These are phyloP conservation scores for Euclidium syriacum DNA, from an alignment of 345 rosid species.

Conservation along the genomic window DNA sequence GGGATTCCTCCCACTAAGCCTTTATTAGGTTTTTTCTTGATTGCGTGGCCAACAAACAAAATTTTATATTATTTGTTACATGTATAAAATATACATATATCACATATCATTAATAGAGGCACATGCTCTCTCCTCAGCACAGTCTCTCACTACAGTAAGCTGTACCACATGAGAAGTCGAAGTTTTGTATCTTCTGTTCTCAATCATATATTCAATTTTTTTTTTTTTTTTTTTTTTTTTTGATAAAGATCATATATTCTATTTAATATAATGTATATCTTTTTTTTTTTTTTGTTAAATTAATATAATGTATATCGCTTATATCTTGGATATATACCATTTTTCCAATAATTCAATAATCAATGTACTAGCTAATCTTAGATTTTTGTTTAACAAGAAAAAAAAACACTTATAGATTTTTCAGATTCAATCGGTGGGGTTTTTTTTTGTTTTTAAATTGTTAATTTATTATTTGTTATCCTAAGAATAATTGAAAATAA, in stretches of 20 bases:
- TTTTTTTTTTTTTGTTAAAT: too few relatives aligned
- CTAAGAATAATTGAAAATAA: background rate
- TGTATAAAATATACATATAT: background rate
- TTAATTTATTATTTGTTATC: background rate
- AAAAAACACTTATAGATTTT: too few relatives aligned
- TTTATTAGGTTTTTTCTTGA: slow-evolving; percentile 21
- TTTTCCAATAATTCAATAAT: background rate
- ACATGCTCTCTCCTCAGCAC: slow-evolving; percentile 26
- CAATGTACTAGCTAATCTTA: background rate
- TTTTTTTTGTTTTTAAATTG: background rate
- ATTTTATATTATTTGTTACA: background rate
- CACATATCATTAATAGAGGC: slow-evolving; percentile 23
- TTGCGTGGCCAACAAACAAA: slow-evolving; percentile 8
- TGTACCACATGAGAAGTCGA: slow-evolving; percentile 26
- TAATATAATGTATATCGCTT: too few relatives aligned
- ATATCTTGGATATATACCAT: too few relatives aligned
- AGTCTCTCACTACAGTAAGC: slow-evolving; percentile 31
- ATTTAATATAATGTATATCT: background rate
- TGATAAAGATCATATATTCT: too few relatives aligned
- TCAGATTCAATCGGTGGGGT: slow-evolving; percentile 27
- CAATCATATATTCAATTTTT: background rate
- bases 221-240: too few relatives aligned
- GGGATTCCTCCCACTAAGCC: slow-evolving; percentile 23
- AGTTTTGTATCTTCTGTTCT: slow-evolving; percentile 6
- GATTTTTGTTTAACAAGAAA: too few relatives aligned